A percentile compares a stretch with the other conserved stretches of the same genome.
Evolutionary conservation across 2,329 filamentous ascomycete genomes (phyloP).

Genomic region (Aspergillaceae sp.): DNA sequence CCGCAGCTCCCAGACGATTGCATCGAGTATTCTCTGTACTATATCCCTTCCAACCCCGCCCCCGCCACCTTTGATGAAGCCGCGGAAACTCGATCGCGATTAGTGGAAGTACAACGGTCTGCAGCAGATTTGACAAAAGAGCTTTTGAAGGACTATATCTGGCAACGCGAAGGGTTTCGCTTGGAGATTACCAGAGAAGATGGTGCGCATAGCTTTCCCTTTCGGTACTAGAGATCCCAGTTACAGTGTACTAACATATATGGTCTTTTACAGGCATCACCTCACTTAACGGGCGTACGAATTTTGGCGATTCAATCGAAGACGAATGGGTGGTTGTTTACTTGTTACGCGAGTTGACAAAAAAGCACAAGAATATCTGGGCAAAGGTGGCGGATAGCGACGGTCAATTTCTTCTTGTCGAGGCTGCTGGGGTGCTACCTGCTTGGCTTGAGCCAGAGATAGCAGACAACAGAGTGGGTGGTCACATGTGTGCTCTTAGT

Average conservation of each 20-base stretch:
- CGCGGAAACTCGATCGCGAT: conserved; percentile 44
- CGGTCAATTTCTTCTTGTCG: conserved; percentile 89
- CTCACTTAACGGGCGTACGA: conserved; percentile 66
- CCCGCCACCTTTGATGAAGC: conserved; percentile 48
- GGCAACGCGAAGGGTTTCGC: conserved; percentile 80
- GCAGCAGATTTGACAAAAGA: conserved; percentile 55
- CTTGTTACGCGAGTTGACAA: conserved; percentile 72
- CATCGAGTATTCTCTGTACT: conserved; percentile 74
- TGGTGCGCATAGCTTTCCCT: conserved; percentile 37
- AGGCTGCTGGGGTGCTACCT: conserved; percentile 80
- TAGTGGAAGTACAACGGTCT: conserved; percentile 65
- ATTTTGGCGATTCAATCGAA: conserved; percentile 89
- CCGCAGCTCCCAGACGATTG: conserved; percentile 66
- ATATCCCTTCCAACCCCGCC: conserved; percentile 52
- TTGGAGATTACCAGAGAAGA: conserved; percentile 55
- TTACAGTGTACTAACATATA: conserved; percentile 2
- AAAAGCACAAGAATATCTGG: conserved; percentile 65
- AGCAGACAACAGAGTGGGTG: conserved; percentile 61
- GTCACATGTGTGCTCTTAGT: background rate
- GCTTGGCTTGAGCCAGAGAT: conserved; percentile 88
- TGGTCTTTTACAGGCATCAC: conserved; percentile 31
- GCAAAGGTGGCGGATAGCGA: conserved; percentile 76
- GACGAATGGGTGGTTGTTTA: conserved; percentile 98
- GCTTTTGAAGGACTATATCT: conserved; percentile 78
- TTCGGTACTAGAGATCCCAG: too few relatives aligned